Conservation (phyloP, 208 protist genomes). For the Trypanosoma avium region DNA sequence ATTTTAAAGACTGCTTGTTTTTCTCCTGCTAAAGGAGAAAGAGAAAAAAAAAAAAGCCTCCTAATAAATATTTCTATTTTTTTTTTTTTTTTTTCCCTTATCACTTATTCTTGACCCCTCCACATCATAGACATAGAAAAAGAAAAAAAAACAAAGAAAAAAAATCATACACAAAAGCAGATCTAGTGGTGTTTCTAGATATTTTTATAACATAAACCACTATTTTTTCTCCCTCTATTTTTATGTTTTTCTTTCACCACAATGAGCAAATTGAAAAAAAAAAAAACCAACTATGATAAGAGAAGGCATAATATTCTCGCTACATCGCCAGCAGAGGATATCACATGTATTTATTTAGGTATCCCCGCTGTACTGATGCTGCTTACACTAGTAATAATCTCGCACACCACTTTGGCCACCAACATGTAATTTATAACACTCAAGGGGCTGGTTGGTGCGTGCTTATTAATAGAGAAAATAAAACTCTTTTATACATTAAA, state of each 20-base stretch:
- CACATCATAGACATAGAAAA: too few relatives aligned
- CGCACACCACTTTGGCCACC: slow-evolving; percentile 38
- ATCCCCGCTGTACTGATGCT: slow-evolving; percentile 40
- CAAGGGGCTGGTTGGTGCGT: slow-evolving; percentile 38
- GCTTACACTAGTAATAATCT: slow-evolving; percentile 23
- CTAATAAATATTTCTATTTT: too few relatives aligned
- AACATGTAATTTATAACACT: slow-evolving; percentile 17
- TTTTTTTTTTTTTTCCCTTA: too few relatives aligned
- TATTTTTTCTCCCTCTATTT: too few relatives aligned
- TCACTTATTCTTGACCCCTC: too few relatives aligned
- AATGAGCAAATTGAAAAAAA: too few relatives aligned
- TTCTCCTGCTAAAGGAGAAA: not conserved
- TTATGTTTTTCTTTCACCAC: not conserved
- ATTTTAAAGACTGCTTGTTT: not conserved
- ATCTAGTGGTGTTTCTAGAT: too few relatives aligned
- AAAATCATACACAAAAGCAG: too few relatives aligned
- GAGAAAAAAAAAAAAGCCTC: not conserved
- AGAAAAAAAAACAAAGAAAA: too few relatives aligned
- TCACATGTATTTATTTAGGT: slow-evolving; percentile 11
- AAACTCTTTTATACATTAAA: not conserved
- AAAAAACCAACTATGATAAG: not conserved
- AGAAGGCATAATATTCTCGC: slow-evolving; percentile 14
- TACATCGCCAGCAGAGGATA: slow-evolving; percentile 32
- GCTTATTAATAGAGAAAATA: not conserved
- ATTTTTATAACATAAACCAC: too few relatives aligned